Evolutionary conservation across 768 basidiomycete genomes (phyloP), one percentile per base, ranked within the genome.

Genomic region (Rhodotorula diobovata): DNA sequence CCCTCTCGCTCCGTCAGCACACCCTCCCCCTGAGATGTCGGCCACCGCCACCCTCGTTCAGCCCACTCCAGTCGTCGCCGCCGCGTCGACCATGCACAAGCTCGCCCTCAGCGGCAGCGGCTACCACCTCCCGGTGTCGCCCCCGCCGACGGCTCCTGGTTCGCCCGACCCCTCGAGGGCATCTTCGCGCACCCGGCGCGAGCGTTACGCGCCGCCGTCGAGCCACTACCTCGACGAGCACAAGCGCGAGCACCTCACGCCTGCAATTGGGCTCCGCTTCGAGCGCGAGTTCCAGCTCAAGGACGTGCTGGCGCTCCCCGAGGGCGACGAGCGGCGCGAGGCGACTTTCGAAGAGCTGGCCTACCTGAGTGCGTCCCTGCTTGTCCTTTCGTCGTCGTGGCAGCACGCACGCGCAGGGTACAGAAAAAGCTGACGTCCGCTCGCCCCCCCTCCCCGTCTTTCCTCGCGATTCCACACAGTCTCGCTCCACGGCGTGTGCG

Each of bases 401-500:
- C n/a, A n/a, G n/a, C n/a, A n/a, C n/a, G n/a, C n/a, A n/a, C n/a
- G n/a, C n/a, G n/a, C n/a, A n/a, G n/a, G n/a, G n/a, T n/a, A n/a
- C n/a, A n/a, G n/a, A n/a, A n/a, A n/a, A n/a, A n/a, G 4, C 41
- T 30, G 30, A n/a, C 28, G 11, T 21, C 34, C 21, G 1, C 25
- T 23, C 53, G 30, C 34, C 7, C 41, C 41, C 20, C 41, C 35
- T 46, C n/a, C 15, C 20, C 15, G 41, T 54, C 51, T 9, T 16
- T 56, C n/a, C 3, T n/a, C 4, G 16, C 30, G 37, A 12, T 34
- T 5, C 6, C n/a, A 54, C 53, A 18, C 57, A 80, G 79, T 81
- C 58, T 80, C 80, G 9, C 71, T 75, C 1, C 73, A 79, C 39
- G 81, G 81, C 6, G 80, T 81, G 58, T 78, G 76, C 62, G 79